Evolutionary conservation across 2,329 filamentous ascomycete species (phyloP), one percentile per base, ranked within the genome.

Genomic region (Aspergillus sp.): DNA sequence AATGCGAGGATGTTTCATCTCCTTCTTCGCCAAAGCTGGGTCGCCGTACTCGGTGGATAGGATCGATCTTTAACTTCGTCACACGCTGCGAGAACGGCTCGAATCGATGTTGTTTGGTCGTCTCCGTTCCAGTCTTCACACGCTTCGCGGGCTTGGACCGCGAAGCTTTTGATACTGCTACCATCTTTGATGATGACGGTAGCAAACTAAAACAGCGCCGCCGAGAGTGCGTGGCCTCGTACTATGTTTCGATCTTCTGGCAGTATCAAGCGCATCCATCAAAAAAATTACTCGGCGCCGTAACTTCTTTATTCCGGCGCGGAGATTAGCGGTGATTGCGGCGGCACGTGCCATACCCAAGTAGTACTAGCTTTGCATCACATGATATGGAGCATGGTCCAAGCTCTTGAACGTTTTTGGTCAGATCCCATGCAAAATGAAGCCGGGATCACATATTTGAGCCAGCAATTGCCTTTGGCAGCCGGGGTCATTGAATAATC

Each of bases 31-130:
- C 89, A 78, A 95, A 86, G 87, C 78, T 96, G 85, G 72, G 72
- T 39, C 89, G 89, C 75, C 92, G 90, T 67, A 96, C 89, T 77
- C 89, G 89, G 75, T 95, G 91, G 65, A 99, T 84, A 45, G 95
- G 95, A 69, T 99, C 93, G 77, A 99, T 88, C 76, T 91, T 95
- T 70, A 98, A 85, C 74, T 93, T 95, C 62, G 90, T 86, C 73
- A 98, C 90, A 74, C 96, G 95, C 71, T 88, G 85, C 58, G 89
- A 90, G 77, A 98, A 98, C 61, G 90, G 89, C 77, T 97, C 89
- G 85, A 91, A 98, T 72, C 90, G 85, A 77, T 97, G 91, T 52
- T 91, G 89, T 71, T 91, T 93, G 61, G 88, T 87, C 65, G 92
- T 90, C 50, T 82, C 80, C 24, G 91, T 96, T 63, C 83, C 83